Percentiles rank a stretch among this genome's conserved stretches.
Conservation (phyloP, 2,329 filamentous ascomycete genomes). For the Talaromyces sp. region DNA sequence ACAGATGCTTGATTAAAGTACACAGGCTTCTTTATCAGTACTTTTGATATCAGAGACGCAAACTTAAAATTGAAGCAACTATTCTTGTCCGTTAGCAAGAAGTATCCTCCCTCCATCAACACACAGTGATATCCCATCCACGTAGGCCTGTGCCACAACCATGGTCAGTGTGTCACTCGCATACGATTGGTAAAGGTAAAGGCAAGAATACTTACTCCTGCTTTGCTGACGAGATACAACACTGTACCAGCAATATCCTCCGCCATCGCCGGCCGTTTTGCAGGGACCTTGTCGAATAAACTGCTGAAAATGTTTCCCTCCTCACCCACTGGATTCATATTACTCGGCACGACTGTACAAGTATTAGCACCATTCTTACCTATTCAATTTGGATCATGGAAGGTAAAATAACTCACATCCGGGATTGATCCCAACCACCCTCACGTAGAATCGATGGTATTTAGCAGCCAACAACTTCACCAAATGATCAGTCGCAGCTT, state of each 20-base stretch:
- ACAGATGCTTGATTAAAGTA: no score
- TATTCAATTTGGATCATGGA: background rate
- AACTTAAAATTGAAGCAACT: background rate
- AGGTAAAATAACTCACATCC: slow-evolving; percentile 31
- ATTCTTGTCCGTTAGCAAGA: slow-evolving; percentile 38
- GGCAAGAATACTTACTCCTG: slow-evolving; percentile 30
- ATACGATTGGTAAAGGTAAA: background rate
- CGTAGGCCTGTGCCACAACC: slow-evolving; percentile 28
- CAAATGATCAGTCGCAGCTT: slow-evolving; percentile 50
- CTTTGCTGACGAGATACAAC: slow-evolving; percentile 40
- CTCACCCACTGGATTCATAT: slow-evolving; percentile 42
- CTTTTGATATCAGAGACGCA: background rate
- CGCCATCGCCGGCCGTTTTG: slow-evolving; percentile 33
- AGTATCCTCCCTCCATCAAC: slow-evolving; percentile 39
- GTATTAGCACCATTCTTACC: slow-evolving; percentile 7
- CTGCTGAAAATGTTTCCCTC: slow-evolving; percentile 39
- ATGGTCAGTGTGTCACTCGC: background rate
- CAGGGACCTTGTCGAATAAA: slow-evolving; percentile 39
- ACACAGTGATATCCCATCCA: slow-evolving; percentile 37
- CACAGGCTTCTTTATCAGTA: no score
- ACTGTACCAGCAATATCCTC: slow-evolving; percentile 43
- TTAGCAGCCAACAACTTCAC: slow-evolving; percentile 47
- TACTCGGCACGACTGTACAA: slow-evolving; percentile 37
- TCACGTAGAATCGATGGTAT: slow-evolving; percentile 41
- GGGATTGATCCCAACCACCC: slow-evolving; percentile 43